phyloP scores from a whole-genome alignment of 2,329 filamentous ascomycete species.

The Aureobasidium sp. region DNA sequence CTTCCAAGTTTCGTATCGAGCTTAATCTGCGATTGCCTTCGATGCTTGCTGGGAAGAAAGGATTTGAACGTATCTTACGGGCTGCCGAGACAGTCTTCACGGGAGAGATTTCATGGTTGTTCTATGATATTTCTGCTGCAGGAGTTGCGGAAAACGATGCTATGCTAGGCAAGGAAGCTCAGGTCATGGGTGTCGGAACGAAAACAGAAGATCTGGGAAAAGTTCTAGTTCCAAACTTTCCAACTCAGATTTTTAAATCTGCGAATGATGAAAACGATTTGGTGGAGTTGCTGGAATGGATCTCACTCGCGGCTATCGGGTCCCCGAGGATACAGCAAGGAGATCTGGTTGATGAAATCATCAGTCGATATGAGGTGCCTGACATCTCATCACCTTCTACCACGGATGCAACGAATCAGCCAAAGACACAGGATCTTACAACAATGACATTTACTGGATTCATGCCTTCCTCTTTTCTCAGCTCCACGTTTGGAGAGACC shows the following conservation, averaged over 20 bases:
- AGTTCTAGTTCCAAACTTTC: conserved; percentile 24
- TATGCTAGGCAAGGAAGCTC: conserved; percentile 21
- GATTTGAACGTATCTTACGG: conserved; percentile 68
- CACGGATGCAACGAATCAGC: neutral
- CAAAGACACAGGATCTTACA: conserved; percentile 21
- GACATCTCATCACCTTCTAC: conserved; percentile 1
- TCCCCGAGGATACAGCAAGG: conserved; percentile 52
- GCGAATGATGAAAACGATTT: conserved; percentile 42
- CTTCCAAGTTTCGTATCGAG: conserved; percentile 69
- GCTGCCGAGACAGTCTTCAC: conserved; percentile 71
- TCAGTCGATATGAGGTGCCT: conserved; percentile 60
- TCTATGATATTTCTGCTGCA: conserved; percentile 49
- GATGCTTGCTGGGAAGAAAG: conserved; percentile 77
- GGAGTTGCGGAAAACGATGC: neutral
- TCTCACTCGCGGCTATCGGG: conserved; percentile 56
- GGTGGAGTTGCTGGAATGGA: conserved; percentile 63
- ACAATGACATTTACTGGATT: conserved; percentile 37
- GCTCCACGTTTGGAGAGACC: conserved; percentile 21
- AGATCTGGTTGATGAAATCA: conserved; percentile 58
- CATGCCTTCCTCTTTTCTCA: conserved; percentile 28
- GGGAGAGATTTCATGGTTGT: conserved; percentile 65
- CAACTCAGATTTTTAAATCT: conserved; percentile 20
- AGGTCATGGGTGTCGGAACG: conserved; percentile 21
- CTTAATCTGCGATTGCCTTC: conserved; percentile 63
- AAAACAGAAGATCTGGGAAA: conserved; percentile 19